These are phyloP conservation scores for Colletotrichum lindemuthianum DNA, from an alignment of 2,329 filamentous ascomycete genomes.

Conservation along the genomic window DNA sequence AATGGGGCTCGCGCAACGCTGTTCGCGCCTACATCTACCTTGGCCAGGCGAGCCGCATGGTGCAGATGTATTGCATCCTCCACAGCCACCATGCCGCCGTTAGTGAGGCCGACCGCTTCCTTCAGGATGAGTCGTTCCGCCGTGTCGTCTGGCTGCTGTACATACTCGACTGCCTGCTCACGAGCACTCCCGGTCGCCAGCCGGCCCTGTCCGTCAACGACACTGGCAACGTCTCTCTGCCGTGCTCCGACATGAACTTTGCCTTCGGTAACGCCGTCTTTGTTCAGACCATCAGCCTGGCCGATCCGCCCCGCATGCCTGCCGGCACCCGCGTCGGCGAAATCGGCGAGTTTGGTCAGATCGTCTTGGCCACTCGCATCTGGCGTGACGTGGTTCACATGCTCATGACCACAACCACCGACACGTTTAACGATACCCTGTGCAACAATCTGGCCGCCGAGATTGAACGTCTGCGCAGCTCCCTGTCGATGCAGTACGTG, in stretches of 20 bases:
- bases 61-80: constrained; percentile 71
- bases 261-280: constrained; percentile 69
- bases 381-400: constrained; percentile 72
- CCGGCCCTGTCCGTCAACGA: constrained; percentile 65
- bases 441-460: constrained; percentile 62
- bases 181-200: constrained; percentile 69
- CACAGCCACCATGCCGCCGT: constrained; percentile 61
- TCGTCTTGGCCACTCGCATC: constrained; percentile 68
- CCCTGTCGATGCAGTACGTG: constrained; percentile 67
- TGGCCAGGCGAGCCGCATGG: constrained; percentile 71
- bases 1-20: constrained; percentile 70
- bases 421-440: constrained; percentile 64
- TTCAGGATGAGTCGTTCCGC: constrained; percentile 69
- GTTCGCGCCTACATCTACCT: constrained; percentile 72
- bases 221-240: constrained; percentile 64
- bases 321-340: constrained; percentile 56
- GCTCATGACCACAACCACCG: constrained; percentile 63
- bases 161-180: constrained; percentile 70
- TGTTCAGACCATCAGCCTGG: constrained; percentile 63
- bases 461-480: constrained; percentile 64
- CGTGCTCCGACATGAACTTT: constrained; percentile 70
- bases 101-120: constrained; percentile 65
- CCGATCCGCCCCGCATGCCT: constrained; percentile 51
- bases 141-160: constrained; percentile 72
- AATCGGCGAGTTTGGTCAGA: constrained; percentile 70